Evolutionary conservation across 2,329 filamentous ascomycete species (phyloP), one percentile per base, ranked within the genome.

Genomic region (Alternaria arbusti): DNA sequence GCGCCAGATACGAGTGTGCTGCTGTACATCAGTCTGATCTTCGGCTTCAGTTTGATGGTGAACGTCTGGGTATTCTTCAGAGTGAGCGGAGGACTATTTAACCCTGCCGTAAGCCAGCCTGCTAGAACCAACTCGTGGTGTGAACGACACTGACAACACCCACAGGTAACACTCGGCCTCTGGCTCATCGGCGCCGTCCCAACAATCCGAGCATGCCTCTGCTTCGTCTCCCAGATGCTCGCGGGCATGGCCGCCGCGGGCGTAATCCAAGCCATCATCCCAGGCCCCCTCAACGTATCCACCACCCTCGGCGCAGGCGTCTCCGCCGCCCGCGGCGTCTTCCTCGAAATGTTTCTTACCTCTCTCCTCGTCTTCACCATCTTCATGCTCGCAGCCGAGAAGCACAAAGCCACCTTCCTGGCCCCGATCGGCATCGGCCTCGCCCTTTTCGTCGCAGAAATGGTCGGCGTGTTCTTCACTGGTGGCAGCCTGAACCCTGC

Each of bases 361-460:
- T 74, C 78, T 0, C 69, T 79, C 20, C 77, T 82, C 46, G 75
- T 81, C 59, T 81, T 82, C 56, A 80, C 78, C 3, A 80, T 82
- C 52, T 80, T 81, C 70, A 90, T 92, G 86, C 83, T 92, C 47
- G 90, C 90, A 0, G 87, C 88, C 5, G 90, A 92, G 75, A 93
- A 93, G 80, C 90, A 93, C 77, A 88, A 89, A 47, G 87, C 88
- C 3, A 93, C 91, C 0, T 92, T 86, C 73, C 80, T 93, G 1
- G 91, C 91, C 0, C 91, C 91, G 0, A 81, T 93, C 4, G 90
- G 89, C 12, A 92, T 94, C 69, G 91, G 91, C 1, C 79, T 92
- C 3, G 84, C 90, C 0, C 84, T 93, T 57, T 93, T 93, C 76
- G 85, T 93, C 46, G 82, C 82, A 0, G 84, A 88, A 61, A 65